Evolutionary conservation across 495 filamentous ascomycete species (phyloP), one percentile per base, ranked within the genome.

Genomic region (Penicillium diatomitis): DNA sequence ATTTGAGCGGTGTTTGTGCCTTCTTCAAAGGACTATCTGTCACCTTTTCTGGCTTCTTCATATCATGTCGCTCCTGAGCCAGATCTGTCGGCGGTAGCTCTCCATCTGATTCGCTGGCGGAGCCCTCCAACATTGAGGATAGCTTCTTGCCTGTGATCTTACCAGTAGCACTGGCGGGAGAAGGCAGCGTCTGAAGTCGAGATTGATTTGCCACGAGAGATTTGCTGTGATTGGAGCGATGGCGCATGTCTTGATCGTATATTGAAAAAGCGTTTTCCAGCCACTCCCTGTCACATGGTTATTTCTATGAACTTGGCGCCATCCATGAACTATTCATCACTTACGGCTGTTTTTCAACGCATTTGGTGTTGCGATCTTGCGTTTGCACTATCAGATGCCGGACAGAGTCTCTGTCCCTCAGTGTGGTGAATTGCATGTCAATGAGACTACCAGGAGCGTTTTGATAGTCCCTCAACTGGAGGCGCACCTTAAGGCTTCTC

Each of bases 251-350:
- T 4, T 40, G 36, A 32, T 49, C 54, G 32, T 55, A 41, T 8
- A 42, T 61, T 32, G 49, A 46, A 43, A 77, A 75, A 8, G 57
- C 53, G 8, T 56, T 64, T 28, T 72, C 57, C 64, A 77, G 64
- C 48, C 54, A 60, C 10, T 61, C 51, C 11, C 70, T 74, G 32
- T 8, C 34, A 27, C 31, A 2, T 30, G 35, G 36, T 48, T 64
- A 8, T 65, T 55, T 36, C 6, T 35, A 35, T 32, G 2, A 33
- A 3, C 32, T 32, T 10, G 2, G 12, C 32, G 27, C 6, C 2
- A 38, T 9, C 8, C 8, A 4, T 3, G 6, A 29, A 10, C 5
- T 4, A 30, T 3, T 9, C 12, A 38, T 12, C 4, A 41, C 62
- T 40, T 59, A 67, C 67, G 49, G 43, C 20, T 43, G 9, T 35